phyloP scores from a whole-genome alignment of 2,329 filamentous ascomycete species.

The Pseudonectria foliicola region DNA sequence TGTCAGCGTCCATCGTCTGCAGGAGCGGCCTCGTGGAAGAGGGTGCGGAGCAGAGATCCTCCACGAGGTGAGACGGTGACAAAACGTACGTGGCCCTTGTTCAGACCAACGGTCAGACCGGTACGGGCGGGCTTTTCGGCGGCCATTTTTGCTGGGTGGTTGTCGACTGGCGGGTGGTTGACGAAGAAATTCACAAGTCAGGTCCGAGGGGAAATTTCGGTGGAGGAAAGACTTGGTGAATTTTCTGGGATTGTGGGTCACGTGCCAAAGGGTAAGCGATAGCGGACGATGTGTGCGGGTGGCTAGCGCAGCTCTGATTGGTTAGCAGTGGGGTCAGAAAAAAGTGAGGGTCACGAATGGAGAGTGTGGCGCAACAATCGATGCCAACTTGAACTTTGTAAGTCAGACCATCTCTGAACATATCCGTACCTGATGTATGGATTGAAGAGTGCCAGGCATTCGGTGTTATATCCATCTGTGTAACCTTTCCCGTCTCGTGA shows the following conservation, averaged over 20 bases:
- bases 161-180: slow-evolving; percentile 25
- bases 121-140: slow-evolving; percentile 51
- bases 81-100: slow-evolving; percentile 57
- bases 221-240: slow-evolving; percentile 10
- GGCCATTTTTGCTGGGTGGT: slow-evolving; percentile 43
- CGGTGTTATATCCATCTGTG: no score
- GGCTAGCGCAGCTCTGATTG: background rate
- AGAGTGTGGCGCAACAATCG: no score
- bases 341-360: background rate
- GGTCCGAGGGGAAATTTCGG: slow-evolving; percentile 15
- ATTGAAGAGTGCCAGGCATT: no score
- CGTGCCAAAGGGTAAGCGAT: slow-evolving; percentile 22
- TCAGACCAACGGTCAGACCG: slow-evolving; percentile 55
- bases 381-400: no score
- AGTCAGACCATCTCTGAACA: no score
- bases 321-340: background rate
- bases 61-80: slow-evolving; percentile 63
- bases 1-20: slow-evolving; percentile 60
- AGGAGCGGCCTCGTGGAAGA: slow-evolving; percentile 22
- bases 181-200: slow-evolving; percentile 12
- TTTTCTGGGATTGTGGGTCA: slow-evolving; percentile 24
- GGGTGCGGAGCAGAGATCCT: slow-evolving; percentile 54
- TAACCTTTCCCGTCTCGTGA: no score
- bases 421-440: no score
- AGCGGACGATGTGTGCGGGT: slow-evolving; percentile 6